Evolutionary conservation across 108 stramenopile genomes (phyloP).

Genomic region (Nannochloropsis salina): DNA sequence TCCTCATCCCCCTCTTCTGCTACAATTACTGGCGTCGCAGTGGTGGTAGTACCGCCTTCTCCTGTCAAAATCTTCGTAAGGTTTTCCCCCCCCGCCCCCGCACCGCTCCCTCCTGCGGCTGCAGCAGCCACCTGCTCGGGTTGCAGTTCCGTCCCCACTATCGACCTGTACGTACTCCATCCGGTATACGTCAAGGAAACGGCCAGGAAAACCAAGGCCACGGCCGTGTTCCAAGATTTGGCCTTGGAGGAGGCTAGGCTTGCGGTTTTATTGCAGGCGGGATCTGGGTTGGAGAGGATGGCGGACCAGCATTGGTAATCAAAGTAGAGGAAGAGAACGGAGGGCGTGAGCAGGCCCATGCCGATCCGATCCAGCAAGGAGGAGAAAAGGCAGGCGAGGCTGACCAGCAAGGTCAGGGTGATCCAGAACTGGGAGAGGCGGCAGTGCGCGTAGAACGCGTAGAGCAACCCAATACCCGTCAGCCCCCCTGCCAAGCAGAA

Average conservation of each 20-base stretch:
- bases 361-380: neutral
- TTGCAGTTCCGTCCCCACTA: neutral
- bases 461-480: neutral
- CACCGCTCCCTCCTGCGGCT: neutral
- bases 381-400: neutral
- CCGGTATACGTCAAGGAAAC: neutral
- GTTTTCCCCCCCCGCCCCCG: neutral
- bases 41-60: neutral
- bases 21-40: neutral
- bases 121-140: neutral
- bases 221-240: neutral
- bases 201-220: neutral
- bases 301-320: neutral
- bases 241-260: neutral
- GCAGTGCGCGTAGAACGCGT: neutral
- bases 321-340: constrained; percentile 16
- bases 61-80: neutral
- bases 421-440: neutral
- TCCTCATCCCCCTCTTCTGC: constrained; percentile 1
- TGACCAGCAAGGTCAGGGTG: neutral
- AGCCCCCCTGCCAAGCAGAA: neutral
- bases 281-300: neutral
- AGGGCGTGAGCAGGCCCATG: constrained; percentile 21
- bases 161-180: neutral
- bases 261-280: neutral